Evolutionary conservation across 2,329 filamentous ascomycete species (phyloP), one percentile per base, ranked within the genome.

Genomic region (Aspergillus pseudoglaucus): DNA sequence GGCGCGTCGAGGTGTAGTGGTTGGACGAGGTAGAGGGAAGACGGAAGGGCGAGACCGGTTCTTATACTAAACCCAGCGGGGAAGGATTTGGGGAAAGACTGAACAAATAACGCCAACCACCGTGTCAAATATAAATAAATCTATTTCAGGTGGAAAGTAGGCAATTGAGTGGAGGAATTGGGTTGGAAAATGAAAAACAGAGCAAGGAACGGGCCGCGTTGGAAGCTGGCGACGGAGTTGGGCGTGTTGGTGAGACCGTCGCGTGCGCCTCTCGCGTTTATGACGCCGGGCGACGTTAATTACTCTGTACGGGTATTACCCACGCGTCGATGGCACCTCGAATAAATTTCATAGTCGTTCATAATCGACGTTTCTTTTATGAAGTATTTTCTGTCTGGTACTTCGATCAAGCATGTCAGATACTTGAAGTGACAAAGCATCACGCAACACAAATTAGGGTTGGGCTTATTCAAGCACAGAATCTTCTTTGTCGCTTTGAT

Each of bases 271-370:
- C 15, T 35, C 37, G 37, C 37, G 33, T 35, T 35, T 35, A 35
- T 30, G 33, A 35, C 33, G 33, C 33, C 33, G 15, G n/a, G 25
- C 25, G 25, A 30, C 25, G 25, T 30, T 30, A 30, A 30, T 30
- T 30, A 30, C 25, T 30, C 25, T 30, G 25, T 30, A 30, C 25
- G 25, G 9, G 25, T 30, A 30, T 30, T 30, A 30, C 25, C 25
- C 25, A 30, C 12, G 12, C 25, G 5, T 20, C 17, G n/a, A 23
- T 25, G 42, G 43, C 27, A 43, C 23, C 6, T 3, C 15, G 7
- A 46, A 45, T 3, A 18, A 20, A 40, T 45, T 17, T 45, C 27
- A 20, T 42, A 9, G 30, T 44, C 15, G 15, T 42, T 50, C 25
- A 45, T 50, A 35, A 30, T 30, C 12, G 25, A 30, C 12, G 25